These are phyloP conservation scores for Proliferodiscus dingleyae DNA, from an alignment of 2,329 filamentous ascomycete species.

Conservation along the genomic window DNA sequence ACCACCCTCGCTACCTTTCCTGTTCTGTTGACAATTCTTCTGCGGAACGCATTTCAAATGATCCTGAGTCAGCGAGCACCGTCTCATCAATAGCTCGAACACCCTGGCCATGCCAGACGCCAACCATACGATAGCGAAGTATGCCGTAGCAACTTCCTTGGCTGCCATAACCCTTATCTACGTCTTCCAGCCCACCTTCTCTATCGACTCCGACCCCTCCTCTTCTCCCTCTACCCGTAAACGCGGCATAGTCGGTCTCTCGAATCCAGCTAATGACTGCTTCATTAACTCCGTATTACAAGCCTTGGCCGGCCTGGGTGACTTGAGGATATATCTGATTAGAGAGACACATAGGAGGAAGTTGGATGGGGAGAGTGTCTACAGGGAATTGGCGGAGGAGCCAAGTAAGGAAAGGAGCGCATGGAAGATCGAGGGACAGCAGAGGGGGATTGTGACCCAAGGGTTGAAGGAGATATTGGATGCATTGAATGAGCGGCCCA, in stretches of 20 bases:
- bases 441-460: constrained; percentile 76
- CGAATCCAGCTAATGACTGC: constrained; percentile 90
- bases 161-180: constrained; percentile 94
- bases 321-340: constrained; percentile 87
- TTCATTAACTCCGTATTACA: constrained; percentile 97
- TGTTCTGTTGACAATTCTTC: too few relatives aligned
- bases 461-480: constrained; percentile 92
- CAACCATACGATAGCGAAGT: constrained; percentile 77
- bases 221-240: constrained; percentile 54
- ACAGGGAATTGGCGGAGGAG: constrained; percentile 55
- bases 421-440: constrained; percentile 64
- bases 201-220: constrained; percentile 76
- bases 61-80: background rate
- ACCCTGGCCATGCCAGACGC: constrained; percentile 67
- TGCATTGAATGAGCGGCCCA: constrained; percentile 84
- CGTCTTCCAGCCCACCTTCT: constrained; percentile 95
- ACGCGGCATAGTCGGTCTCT: constrained; percentile 82
- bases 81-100: background rate
- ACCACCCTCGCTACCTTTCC: too few relatives aligned
- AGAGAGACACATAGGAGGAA: constrained; percentile 80
- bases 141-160: constrained; percentile 91
- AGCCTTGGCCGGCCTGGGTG: constrained; percentile 82
- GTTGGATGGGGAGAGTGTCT: constrained; percentile 73
- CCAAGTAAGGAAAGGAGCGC: constrained; percentile 42
- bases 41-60: too few relatives aligned